Evolutionary conservation across 1,284 basidiomycete species (phyloP).

Genomic region (Tylopilus sp.): DNA sequence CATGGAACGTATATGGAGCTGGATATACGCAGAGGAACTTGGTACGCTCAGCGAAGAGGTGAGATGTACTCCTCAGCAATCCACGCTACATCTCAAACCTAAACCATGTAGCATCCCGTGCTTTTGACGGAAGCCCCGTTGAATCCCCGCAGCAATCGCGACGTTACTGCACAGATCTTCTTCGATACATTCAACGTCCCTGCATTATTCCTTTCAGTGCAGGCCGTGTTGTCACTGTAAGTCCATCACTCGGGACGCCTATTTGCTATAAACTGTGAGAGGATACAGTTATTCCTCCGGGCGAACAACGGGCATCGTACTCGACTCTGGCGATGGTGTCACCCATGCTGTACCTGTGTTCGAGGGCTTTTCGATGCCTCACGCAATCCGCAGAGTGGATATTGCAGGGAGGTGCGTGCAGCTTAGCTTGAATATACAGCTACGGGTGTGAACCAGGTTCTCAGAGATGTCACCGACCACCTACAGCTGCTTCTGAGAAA

Average conservation of each 20-base stretch:
- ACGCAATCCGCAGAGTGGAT: constrained; percentile 94
- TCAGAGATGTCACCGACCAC: constrained; percentile 93
- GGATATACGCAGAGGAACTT: constrained; percentile 93
- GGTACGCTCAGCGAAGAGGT: constrained; percentile 95
- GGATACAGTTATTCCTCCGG: constrained; percentile 88
- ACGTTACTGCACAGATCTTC: constrained; percentile 95
- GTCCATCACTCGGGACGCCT: constrained; percentile 28
- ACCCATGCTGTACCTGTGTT: constrained; percentile 99
- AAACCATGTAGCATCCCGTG: constrained; percentile 78
- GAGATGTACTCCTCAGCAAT: constrained; percentile 23
- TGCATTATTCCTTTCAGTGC: constrained; percentile 93
- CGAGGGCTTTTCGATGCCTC: constrained; percentile 98
- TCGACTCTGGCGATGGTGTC: constrained; percentile 98
- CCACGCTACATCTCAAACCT: constrained; percentile 10
- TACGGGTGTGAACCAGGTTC: constrained; percentile 12
- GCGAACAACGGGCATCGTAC: constrained; percentile 96
- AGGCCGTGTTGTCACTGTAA: constrained; percentile 93
- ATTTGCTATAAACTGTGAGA: constrained; percentile 13
- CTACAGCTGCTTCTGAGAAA: constrained; percentile 92
- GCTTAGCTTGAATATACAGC: constrained; percentile 5
- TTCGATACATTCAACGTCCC: constrained; percentile 99
- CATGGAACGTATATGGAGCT: constrained; percentile 97
- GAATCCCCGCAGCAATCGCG: constrained; percentile 91
- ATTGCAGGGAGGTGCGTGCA: constrained; percentile 80
- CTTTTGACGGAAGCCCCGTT: constrained; percentile 91